phyloP scores from a whole-genome alignment of 805 yeast genomes.

The Cyberlindnera nakhonratchasimensis region DNA sequence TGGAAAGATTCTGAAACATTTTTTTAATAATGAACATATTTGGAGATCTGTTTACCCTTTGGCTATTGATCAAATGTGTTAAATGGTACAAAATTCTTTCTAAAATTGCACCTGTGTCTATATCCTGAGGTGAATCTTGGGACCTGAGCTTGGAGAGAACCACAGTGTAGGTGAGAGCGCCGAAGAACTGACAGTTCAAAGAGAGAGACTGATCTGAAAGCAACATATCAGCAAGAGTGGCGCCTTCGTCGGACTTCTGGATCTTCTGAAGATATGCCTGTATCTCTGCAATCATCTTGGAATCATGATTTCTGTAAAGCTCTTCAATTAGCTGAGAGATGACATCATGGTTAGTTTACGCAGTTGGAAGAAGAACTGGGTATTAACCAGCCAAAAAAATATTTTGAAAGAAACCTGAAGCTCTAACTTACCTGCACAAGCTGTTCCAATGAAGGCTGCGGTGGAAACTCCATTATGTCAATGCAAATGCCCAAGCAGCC shows the following conservation, averaged over 20 bases:
- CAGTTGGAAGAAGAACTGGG: neutral
- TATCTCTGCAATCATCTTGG: conserved; percentile 36
- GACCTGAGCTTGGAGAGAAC: conserved; percentile 36
- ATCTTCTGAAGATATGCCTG: conserved; percentile 56
- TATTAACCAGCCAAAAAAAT: neutral
- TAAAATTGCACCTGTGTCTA: conserved; percentile 15
- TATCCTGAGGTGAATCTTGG: conserved; percentile 15
- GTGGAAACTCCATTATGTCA: conserved; percentile 3
- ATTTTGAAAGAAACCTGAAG: neutral
- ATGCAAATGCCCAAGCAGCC: neutral
- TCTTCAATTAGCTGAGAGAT: conserved; percentile 23
- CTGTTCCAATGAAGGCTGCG: conserved; percentile 4
- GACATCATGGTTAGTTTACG: neutral
- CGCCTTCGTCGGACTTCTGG: conserved; percentile 57
- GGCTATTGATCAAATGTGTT: conserved; percentile 6
- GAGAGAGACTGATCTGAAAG: conserved; percentile 36
- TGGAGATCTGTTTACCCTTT: conserved; percentile 10
- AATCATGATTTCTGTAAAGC: conserved; percentile 25
- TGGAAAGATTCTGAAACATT: conserved; percentile 51
- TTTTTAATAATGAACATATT: conserved; percentile 51
- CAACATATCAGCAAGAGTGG: conserved; percentile 52
- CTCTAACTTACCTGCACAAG: conserved; percentile 3
- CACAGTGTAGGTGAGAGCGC: conserved; percentile 77
- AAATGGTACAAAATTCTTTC: conserved; percentile 19
- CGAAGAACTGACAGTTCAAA: conserved; percentile 63